Conservation (phyloP, 768 basidiomycete genomes). For the Leccinum sublutescens region DNA sequence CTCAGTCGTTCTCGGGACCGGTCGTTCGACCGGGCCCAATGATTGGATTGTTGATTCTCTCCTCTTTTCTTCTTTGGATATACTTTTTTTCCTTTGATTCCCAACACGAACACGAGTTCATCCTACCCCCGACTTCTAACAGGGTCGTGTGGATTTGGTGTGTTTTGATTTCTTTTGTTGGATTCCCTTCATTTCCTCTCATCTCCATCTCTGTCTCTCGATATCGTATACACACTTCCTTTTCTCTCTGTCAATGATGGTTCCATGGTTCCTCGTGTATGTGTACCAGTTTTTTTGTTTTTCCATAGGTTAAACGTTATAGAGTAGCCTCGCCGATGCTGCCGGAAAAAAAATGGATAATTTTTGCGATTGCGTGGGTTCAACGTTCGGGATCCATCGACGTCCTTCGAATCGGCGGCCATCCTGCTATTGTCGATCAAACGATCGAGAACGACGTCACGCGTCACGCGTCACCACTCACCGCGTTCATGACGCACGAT, state of each 20-base stretch:
- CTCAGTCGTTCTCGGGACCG: neutral
- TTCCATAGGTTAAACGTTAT: too few relatives aligned
- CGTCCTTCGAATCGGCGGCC: too few relatives aligned
- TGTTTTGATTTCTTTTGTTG: neutral
- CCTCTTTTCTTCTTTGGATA: neutral
- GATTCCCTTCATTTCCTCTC: neutral
- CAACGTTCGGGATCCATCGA: too few relatives aligned
- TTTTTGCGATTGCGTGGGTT: neutral
- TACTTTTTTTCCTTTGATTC: neutral
- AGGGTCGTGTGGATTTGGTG: neutral
- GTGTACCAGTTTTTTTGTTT: neutral
- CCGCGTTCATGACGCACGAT: neutral
- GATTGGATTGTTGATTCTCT: neutral
- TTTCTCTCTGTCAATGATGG: neutral
- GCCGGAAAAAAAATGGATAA: neutral
- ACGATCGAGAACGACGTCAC: neutral
- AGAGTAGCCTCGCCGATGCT: too few relatives aligned
- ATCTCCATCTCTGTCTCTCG: neutral
- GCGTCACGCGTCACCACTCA: too few relatives aligned
- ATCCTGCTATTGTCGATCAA: neutral
- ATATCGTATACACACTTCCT: neutral
- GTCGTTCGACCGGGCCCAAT: neutral
- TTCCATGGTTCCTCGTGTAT: neutral
- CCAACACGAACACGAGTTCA: neutral
- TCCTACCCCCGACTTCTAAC: neutral